These are phyloP conservation scores for Rhypophila decipiens DNA, from an alignment of 495 filamentous ascomycete species.

Conservation along the genomic window DNA sequence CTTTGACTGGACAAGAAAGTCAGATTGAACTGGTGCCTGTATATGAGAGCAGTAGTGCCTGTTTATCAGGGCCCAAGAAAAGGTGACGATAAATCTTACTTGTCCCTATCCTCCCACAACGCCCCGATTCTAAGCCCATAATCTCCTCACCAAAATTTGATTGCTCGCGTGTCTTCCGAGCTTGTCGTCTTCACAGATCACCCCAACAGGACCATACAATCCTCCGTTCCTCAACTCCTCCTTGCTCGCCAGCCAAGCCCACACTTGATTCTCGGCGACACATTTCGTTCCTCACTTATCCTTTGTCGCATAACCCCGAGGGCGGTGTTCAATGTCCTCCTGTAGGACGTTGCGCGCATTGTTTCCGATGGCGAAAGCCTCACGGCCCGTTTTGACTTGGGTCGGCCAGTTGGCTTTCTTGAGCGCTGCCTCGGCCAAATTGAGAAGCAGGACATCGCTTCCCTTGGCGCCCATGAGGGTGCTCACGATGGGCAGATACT, in stretches of 20 bases:
- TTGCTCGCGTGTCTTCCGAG: not conserved
- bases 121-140: conserved; percentile 24
- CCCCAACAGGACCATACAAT: conserved; percentile 15
- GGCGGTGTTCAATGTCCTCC: conserved; percentile 3
- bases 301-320: too few relatives aligned
- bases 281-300: too few relatives aligned
- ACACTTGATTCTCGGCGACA: conserved; percentile 15
- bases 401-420: conserved; percentile 53
- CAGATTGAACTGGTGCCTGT: too few relatives aligned
- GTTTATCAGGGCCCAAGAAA: too few relatives aligned
- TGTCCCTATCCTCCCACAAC: too few relatives aligned
- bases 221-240: conserved; percentile 3
- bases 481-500: too few relatives aligned
- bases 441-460: too few relatives aligned
- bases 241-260: conserved; percentile 3
- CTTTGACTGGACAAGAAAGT: too few relatives aligned
- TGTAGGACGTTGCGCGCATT: not conserved
- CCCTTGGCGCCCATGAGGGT: too few relatives aligned
- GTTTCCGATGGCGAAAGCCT: not conserved
- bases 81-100: too few relatives aligned
- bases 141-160: conserved; percentile 3
- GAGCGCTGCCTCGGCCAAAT: too few relatives aligned
- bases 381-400: conserved; percentile 41
- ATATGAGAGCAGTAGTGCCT: too few relatives aligned
- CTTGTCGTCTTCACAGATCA: not conserved